Evolutionary conservation across 2,329 filamentous ascomycete genomes (phyloP).

Genomic region (Sarocladium oryzae): DNA sequence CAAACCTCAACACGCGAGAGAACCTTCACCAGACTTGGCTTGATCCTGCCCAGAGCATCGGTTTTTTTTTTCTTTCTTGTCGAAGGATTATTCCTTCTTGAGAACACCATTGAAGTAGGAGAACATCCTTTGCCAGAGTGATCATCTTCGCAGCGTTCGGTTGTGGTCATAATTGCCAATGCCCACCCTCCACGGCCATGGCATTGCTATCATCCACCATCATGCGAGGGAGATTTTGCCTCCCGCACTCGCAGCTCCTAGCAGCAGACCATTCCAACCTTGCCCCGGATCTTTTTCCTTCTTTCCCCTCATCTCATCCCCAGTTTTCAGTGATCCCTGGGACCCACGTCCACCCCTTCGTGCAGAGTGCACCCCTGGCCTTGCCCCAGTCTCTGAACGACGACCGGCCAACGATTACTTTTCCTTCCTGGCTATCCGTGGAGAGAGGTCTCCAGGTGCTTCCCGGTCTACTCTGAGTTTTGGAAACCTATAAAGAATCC

Average conservation of each 20-base stretch:
- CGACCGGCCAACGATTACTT: neutral
- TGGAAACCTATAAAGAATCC: neutral
- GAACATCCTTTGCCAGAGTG: too few relatives aligned
- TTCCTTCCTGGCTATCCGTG: neutral
- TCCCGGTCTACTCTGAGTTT: neutral
- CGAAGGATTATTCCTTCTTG: too few relatives aligned
- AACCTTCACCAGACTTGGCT: neutral
- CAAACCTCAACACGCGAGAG: neutral
- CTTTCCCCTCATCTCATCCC: conserved; percentile 3
- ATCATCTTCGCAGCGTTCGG: too few relatives aligned
- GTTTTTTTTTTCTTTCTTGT: too few relatives aligned
- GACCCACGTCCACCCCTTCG: neutral
- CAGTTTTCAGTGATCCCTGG: neutral
- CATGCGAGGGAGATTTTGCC: neutral
- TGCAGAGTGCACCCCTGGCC: neutral
- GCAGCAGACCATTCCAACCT: neutral
- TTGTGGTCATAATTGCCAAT: too few relatives aligned
- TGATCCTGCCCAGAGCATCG: neutral
- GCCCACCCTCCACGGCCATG: too few relatives aligned
- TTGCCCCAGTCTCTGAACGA: neutral
- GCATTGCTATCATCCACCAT: neutral
- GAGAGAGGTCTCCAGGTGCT: neutral
- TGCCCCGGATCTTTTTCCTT: neutral
- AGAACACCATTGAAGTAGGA: too few relatives aligned
- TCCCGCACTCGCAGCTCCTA: neutral